Evolutionary conservation across 139 green algal species (phyloP).

Genomic region (Chlorokybus atmophyticus): DNA sequence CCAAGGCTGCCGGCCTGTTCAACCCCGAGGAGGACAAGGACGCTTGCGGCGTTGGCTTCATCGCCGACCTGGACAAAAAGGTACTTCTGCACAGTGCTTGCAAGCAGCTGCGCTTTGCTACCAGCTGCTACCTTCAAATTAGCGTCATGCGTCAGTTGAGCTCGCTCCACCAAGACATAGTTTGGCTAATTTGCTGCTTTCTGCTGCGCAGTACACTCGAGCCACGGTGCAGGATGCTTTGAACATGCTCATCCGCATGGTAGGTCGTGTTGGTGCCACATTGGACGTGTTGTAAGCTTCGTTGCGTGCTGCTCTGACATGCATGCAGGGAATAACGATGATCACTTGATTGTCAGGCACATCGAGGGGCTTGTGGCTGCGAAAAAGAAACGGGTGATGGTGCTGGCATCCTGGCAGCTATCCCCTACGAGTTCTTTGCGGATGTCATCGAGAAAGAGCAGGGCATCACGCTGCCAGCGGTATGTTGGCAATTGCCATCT

Average conservation of each 20-base stretch:
- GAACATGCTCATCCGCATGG: background rate
- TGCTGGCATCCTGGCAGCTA: constrained; percentile 75
- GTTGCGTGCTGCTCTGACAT: too few species aligned
- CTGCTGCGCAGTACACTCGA: background rate
- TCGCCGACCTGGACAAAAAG: background rate
- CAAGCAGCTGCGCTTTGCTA: background rate
- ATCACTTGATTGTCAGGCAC: background rate
- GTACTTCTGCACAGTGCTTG: background rate
- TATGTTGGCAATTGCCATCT: background rate
- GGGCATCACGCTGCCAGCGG: constrained; percentile 48
- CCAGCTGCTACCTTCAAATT: too few species aligned
- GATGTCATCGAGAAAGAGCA: constrained; percentile 45
- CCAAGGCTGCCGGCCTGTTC: background rate
- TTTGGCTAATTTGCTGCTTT: background rate
- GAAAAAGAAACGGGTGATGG: constrained; percentile 89
- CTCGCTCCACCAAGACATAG: background rate
- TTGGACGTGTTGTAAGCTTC: background rate
- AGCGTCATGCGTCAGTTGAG: background rate
- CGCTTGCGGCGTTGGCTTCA: background rate
- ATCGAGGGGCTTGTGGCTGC: constrained; percentile 73
- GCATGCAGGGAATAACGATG: background rate
- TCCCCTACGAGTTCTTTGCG: constrained; percentile 75
- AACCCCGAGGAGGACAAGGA: background rate
- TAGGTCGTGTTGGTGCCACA: background rate
- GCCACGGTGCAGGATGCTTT: background rate